phyloP scores from a whole-genome alignment of 805 yeast genomes.

The Geotrichum ghanense region DNA sequence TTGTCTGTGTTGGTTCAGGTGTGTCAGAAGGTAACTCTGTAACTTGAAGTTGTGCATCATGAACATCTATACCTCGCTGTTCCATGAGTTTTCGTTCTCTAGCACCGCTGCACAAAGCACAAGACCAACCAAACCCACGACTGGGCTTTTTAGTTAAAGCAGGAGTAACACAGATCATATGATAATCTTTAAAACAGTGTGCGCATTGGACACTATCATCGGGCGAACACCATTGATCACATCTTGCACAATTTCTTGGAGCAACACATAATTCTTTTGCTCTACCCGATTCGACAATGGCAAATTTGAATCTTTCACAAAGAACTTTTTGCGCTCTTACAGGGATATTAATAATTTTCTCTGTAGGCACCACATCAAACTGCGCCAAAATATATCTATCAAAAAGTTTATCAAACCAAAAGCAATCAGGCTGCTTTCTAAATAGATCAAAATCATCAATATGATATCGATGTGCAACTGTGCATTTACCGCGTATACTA shows the following conservation, averaged over 20 bases:
- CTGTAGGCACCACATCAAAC: constrained; percentile 67
- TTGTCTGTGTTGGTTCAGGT: constrained; percentile 4
- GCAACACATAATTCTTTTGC: constrained; percentile 50
- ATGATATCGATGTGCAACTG: constrained; percentile 58
- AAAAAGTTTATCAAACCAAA: constrained; percentile 76
- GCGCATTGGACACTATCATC: constrained; percentile 70
- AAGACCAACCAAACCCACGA: constrained; percentile 84
- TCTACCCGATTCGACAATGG: constrained; percentile 62
- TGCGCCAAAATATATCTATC: constrained; percentile 77
- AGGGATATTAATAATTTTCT: constrained; percentile 45
- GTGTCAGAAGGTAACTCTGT: not conserved
- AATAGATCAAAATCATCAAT: constrained; percentile 47
- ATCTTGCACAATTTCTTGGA: constrained; percentile 60
- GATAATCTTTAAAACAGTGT: constrained; percentile 60
- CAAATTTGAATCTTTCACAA: constrained; percentile 54
- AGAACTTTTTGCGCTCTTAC: constrained; percentile 48
- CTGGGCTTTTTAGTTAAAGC: constrained; percentile 72
- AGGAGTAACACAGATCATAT: constrained; percentile 77
- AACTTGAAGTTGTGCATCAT: not conserved
- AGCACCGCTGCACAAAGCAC: constrained; percentile 53
- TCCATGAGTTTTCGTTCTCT: constrained; percentile 16
- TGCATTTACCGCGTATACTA: constrained; percentile 64
- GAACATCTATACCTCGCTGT: constrained; percentile 12
- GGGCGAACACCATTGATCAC: constrained; percentile 77
- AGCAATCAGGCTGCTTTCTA: constrained; percentile 50